Percentiles rank a stretch among this genome's conserved stretches.
phyloP scores from a whole-genome alignment of 805 yeast genomes.

The Ogataea henricii region DNA sequence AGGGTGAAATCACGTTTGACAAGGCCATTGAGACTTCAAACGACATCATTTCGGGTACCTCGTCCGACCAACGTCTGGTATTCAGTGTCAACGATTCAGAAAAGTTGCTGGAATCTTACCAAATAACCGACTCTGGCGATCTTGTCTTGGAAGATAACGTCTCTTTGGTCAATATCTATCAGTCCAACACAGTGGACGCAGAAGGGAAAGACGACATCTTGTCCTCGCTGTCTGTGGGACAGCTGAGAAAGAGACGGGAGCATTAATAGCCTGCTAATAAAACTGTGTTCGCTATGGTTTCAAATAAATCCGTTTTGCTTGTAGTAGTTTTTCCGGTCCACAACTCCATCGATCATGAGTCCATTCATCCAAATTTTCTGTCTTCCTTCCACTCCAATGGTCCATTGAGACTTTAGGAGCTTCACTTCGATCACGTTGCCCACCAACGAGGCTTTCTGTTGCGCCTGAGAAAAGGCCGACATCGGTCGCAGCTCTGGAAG shows the following conservation, averaged over 20 bases:
- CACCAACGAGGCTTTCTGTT: not conserved
- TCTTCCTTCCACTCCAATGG: conserved; percentile 24
- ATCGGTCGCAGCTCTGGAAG: not conserved
- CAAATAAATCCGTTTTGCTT: conserved; percentile 27
- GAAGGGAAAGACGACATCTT: conserved; percentile 41
- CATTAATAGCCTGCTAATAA: conserved; percentile 39
- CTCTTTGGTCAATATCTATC: conserved; percentile 36
- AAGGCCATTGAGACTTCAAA: conserved; percentile 34
- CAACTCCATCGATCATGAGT: conserved; percentile 29
- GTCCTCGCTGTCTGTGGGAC: conserved; percentile 55
- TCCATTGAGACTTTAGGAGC: conserved; percentile 47
- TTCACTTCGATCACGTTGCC: conserved; percentile 48
- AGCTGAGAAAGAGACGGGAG: conserved; percentile 66
- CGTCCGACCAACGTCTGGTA: conserved; percentile 26
- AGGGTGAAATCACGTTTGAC: conserved; percentile 33
- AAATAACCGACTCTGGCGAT: conserved; percentile 29
- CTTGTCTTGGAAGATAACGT: conserved; percentile 17
- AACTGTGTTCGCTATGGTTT: not conserved
- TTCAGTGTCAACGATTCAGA: conserved; percentile 29
- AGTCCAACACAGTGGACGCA: conserved; percentile 37
- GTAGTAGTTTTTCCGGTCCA: conserved; percentile 29
- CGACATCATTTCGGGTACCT: conserved; percentile 31
- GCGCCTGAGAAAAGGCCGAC: not conserved
- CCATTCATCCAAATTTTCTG: conserved; percentile 31
- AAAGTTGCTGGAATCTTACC: conserved; percentile 25